Evolutionary conservation across 495 filamentous ascomycete species (phyloP).

Genomic region (Lophium mytilinum): DNA sequence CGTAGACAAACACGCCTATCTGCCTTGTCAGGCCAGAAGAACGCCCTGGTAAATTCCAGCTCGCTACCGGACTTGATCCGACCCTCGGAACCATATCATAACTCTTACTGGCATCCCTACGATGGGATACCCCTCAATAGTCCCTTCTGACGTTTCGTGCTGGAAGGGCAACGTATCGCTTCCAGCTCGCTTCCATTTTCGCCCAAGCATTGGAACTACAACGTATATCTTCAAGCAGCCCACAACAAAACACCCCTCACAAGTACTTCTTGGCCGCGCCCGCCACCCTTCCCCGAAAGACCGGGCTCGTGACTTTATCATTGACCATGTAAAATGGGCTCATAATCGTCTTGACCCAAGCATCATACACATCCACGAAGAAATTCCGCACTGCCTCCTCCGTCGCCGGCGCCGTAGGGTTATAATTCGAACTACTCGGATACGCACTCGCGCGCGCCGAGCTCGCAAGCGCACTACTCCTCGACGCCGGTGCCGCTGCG

Average conservation of each 20-base stretch:
- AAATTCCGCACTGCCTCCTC: slow-evolving; percentile 93
- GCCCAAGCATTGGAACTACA: no score
- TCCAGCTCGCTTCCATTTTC: no score
- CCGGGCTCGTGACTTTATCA: slow-evolving; percentile 69
- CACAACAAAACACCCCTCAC: slow-evolving; percentile 29
- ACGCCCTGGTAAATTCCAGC: no score
- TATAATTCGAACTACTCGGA: slow-evolving; percentile 43
- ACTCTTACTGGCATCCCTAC: no score
- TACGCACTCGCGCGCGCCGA: slow-evolving; percentile 12
- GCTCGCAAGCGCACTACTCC: slow-evolving; percentile 14
- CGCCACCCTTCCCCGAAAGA: slow-evolving; percentile 72
- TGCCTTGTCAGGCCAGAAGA: no score
- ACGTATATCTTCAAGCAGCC: no score
- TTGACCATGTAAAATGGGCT: slow-evolving; percentile 84
- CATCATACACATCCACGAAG: slow-evolving; percentile 88
- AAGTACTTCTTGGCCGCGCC: slow-evolving; percentile 92
- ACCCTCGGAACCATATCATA: no score
- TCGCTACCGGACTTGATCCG: no score
- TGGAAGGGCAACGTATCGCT: no score
- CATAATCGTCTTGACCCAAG: slow-evolving; percentile 95
- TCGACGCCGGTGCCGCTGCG: slow-evolving; percentile 43
- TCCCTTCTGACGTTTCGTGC: no score
- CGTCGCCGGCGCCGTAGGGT: slow-evolving; percentile 75
- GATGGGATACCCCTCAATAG: no score
- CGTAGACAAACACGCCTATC: no score